Evolutionary conservation across 2,329 filamentous ascomycete species (phyloP).

Genomic region (Aspergillus sp.): DNA sequence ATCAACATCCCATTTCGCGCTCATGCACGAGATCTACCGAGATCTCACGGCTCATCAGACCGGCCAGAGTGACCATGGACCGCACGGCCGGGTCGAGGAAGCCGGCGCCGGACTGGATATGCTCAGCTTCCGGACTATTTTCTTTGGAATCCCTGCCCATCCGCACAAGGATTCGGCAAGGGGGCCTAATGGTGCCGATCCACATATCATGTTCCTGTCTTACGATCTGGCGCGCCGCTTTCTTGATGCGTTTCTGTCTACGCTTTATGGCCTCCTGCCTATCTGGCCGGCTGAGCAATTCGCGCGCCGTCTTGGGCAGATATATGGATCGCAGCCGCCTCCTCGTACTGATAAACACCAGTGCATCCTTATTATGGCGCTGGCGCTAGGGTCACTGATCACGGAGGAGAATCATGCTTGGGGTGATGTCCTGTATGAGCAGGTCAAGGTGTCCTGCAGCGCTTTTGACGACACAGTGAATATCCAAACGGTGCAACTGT

Average conservation of each 20-base stretch:
- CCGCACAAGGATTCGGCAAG: slow-evolving; percentile 28
- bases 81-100: slow-evolving; percentile 37
- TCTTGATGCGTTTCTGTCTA: slow-evolving; percentile 43
- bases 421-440: slow-evolving; percentile 45
- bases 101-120: slow-evolving; percentile 39
- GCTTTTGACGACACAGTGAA: slow-evolving; percentile 47
- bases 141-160: slow-evolving; percentile 42
- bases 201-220: slow-evolving; percentile 39
- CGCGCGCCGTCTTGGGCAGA: slow-evolving; percentile 33
- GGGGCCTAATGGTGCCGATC: slow-evolving; percentile 21
- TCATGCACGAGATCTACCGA: slow-evolving; percentile 41
- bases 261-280: slow-evolving; percentile 42
- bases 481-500: slow-evolving; percentile 44
- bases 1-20: slow-evolving; percentile 48
- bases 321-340: slow-evolving; percentile 35
- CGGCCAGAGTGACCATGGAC: slow-evolving; percentile 14
- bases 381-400: slow-evolving; percentile 41
- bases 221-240: slow-evolving; percentile 39
- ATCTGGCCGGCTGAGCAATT: slow-evolving; percentile 37
- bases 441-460: slow-evolving; percentile 40
- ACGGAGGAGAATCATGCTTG: slow-evolving; percentile 41
- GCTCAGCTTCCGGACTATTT: slow-evolving; percentile 39
- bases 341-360: slow-evolving; percentile 36
- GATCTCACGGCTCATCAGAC: slow-evolving; percentile 28
- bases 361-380: slow-evolving; percentile 39